phyloP scores from a whole-genome alignment of 306 rosid genomes.

The Rosa chinensis region DNA sequence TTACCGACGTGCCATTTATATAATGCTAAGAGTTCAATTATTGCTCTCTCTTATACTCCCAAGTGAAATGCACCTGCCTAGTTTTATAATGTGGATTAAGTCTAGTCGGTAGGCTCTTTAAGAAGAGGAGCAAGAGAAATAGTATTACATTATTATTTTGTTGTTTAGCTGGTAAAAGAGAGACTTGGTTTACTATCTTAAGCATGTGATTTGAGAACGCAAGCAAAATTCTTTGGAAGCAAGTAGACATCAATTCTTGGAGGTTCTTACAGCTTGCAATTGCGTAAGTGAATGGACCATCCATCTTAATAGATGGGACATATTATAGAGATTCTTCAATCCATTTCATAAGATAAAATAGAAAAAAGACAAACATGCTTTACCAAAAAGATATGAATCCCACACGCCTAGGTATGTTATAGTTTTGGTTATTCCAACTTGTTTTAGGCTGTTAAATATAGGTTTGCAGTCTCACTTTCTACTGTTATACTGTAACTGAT shows the following conservation, averaged over 20 bases:
- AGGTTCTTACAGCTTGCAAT: not conserved
- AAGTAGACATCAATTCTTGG: not conserved
- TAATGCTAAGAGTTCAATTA: not conserved
- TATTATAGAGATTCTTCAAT: not conserved
- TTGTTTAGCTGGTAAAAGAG: not conserved
- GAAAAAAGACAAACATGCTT: not conserved
- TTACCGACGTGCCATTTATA: not conserved
- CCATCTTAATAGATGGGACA: not conserved
- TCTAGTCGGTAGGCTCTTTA: not conserved
- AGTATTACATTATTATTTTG: not conserved
- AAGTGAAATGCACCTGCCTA: not conserved
- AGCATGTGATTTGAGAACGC: not conserved
- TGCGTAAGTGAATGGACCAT: slow-evolving; percentile 1
- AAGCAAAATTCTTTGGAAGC: not conserved
- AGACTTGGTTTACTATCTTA: not conserved
- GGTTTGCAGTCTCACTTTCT: no score
- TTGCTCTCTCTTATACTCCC: not conserved
- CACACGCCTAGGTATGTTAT: not conserved
- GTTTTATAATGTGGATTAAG: not conserved
- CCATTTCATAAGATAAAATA: not conserved
- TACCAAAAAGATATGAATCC: not conserved
- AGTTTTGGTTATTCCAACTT: not conserved
- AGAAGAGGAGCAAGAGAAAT: not conserved
- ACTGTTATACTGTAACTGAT: no score
- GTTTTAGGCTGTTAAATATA: no score